Conservation (phyloP, 2,329 filamentous ascomycete species). For the Pestalotiopsis sp. region DNA sequence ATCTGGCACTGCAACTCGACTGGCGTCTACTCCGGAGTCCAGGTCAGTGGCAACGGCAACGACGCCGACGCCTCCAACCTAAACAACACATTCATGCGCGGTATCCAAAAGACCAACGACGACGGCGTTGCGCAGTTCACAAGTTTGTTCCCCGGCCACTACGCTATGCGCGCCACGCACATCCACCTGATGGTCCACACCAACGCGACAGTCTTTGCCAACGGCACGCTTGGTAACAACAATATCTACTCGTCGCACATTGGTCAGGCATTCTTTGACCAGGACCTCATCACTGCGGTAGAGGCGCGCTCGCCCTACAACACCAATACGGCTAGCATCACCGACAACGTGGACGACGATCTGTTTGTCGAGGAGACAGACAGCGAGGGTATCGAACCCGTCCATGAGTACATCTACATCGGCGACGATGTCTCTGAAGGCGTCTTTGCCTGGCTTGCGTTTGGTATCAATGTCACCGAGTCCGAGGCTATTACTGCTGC, state of each 20-base stretch:
- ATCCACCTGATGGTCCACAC: conserved; percentile 51
- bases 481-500: conserved; percentile 17
- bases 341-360: too few relatives aligned
- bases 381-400: too few relatives aligned
- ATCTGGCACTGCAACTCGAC: conserved; percentile 45
- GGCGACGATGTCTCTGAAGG: too few relatives aligned
- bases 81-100: conserved; percentile 43
- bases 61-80: conserved; percentile 41
- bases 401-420: too few relatives aligned
- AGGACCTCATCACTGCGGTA: conserved; percentile 49
- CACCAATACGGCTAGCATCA: too few relatives aligned
- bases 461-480: conserved; percentile 13
- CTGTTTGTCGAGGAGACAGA: too few relatives aligned
- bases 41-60: conserved; percentile 41
- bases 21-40: conserved; percentile 50
- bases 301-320: too few relatives aligned
- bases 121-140: conserved; percentile 45
- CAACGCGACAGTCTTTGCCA: conserved; percentile 36
- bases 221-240: conserved; percentile 49
- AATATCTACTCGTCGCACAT: conserved; percentile 56
- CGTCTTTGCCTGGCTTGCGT: too few relatives aligned
- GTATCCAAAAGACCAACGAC: conserved; percentile 40
- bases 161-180: conserved; percentile 46
- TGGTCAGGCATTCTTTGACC: conserved; percentile 68
- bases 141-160: conserved; percentile 48